Conservation (phyloP, 129 eudicot species). For the Heracleum sosnowskyi region DNA sequence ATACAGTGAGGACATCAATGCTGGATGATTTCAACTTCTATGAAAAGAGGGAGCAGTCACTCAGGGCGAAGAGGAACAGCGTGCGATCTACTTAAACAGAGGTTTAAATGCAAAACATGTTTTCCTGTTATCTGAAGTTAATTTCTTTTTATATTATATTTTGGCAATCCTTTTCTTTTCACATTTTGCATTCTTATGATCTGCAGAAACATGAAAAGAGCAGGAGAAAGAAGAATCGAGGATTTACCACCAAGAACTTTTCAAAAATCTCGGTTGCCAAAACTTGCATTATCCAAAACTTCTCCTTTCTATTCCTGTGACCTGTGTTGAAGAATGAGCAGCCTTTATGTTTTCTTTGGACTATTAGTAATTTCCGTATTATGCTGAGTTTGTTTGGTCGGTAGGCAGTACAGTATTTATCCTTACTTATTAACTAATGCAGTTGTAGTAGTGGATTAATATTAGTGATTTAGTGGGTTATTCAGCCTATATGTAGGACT, state of each 20-base stretch:
- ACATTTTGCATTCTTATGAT: background rate
- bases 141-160: slow-evolving; percentile 27
- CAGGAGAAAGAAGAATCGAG: slow-evolving; percentile 25
- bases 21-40: slow-evolving; percentile 66
- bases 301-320: slow-evolving; percentile 40
- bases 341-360: too few relatives aligned
- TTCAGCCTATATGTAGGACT: too few relatives aligned
- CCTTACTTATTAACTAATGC: background rate
- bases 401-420: background rate
- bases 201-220: slow-evolving; percentile 25
- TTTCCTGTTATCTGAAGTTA: background rate
- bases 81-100: slow-evolving; percentile 33
- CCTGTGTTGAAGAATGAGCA: background rate
- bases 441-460: background rate
- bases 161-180: too few relatives aligned
- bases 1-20: slow-evolving; percentile 47
- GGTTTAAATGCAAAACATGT: slow-evolving; percentile 14
- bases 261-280: slow-evolving; percentile 32
- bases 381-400: background rate
- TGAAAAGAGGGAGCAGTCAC: slow-evolving; percentile 44
- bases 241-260: slow-evolving; percentile 7
- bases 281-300: slow-evolving; percentile 38
- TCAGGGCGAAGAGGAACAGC: slow-evolving; percentile 39
- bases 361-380: background rate
- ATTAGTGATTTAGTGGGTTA: background rate